Percentiles rank a stretch among this genome's conserved stretches.
phyloP scores from a whole-genome alignment of 129 eudicot genomes.

The Dittrichia graveolens region DNA sequence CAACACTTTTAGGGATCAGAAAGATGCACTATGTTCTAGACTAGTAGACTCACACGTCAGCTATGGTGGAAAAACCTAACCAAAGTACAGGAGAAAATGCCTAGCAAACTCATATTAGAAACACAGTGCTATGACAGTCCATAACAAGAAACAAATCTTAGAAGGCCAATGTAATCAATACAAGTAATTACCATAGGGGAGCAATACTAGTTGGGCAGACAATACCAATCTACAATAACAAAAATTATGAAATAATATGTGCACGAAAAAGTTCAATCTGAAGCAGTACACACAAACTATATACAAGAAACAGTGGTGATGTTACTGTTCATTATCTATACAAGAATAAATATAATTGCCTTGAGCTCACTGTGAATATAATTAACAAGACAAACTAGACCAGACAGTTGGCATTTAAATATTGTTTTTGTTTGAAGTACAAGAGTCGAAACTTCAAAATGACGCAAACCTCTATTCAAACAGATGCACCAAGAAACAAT shows the following conservation, averaged over 20 bases:
- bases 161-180: not conserved
- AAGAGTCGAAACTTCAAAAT: conserved; percentile 9
- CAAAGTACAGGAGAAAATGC: not conserved
- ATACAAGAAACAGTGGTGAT: not conserved
- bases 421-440: not conserved
- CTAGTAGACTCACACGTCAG: conserved; percentile 23
- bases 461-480: not conserved
- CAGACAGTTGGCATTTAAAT: not conserved
- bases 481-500: conserved; percentile 2
- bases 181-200: not conserved
- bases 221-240: not conserved
- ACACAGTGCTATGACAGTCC: not conserved
- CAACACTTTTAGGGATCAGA: conserved; percentile 40
- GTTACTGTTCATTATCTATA: not conserved
- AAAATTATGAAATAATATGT: not conserved
- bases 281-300: not conserved
- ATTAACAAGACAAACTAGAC: not conserved
- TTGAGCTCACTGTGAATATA: not conserved
- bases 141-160: not conserved
- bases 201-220: not conserved
- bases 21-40: not conserved
- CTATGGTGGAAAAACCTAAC: conserved; percentile 1
- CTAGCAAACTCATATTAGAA: not conserved
- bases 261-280: not conserved
- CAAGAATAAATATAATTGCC: not conserved